Conservation (phyloP, 2,329 filamentous ascomycete species). For the Fusarium sp. region DNA sequence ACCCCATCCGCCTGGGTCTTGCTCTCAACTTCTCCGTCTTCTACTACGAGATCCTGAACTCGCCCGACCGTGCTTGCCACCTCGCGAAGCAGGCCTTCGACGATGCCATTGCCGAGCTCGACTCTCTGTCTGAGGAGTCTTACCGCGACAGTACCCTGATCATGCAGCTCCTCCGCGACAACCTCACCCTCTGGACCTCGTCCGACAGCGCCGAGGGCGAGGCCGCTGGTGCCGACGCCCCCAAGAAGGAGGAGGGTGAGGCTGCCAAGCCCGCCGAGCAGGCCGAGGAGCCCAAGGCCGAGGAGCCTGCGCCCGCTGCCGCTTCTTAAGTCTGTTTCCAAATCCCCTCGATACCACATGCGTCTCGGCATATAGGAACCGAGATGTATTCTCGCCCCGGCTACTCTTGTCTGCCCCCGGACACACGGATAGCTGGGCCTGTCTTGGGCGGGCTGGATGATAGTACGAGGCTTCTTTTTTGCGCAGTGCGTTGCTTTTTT, state of each 20-base stretch:
- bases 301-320: slow-evolving; percentile 59
- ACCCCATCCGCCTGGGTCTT: slow-evolving; percentile 97
- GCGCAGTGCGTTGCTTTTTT: slow-evolving; percentile 52
- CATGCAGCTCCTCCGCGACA: slow-evolving; percentile 98
- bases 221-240: slow-evolving; percentile 70
- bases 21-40: slow-evolving; percentile 99
- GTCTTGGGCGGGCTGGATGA: slow-evolving; percentile 51
- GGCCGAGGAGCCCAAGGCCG: slow-evolving; percentile 77
- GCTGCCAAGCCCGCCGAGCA: slow-evolving; percentile 62
- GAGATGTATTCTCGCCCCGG: slow-evolving; percentile 50
- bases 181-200: slow-evolving; percentile 99
- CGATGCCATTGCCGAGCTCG: slow-evolving; percentile 97
- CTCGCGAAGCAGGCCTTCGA: slow-evolving; percentile 99
- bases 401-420: slow-evolving; percentile 45
- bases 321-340: slow-evolving; percentile 63
- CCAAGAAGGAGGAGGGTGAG: slow-evolving; percentile 62
- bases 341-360: slow-evolving; percentile 52
- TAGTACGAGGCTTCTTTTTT: slow-evolving; percentile 49
- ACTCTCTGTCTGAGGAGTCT: slow-evolving; percentile 97
- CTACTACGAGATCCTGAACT: slow-evolving; percentile 99
- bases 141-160: slow-evolving; percentile 99
- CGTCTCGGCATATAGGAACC: slow-evolving; percentile 52
- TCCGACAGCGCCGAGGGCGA: slow-evolving; percentile 81
- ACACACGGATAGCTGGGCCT: slow-evolving; percentile 48
- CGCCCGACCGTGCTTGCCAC: slow-evolving; percentile 97